Evolutionary conservation across 805 yeast species (phyloP).

Genomic region (Pichia ethanolica): DNA sequence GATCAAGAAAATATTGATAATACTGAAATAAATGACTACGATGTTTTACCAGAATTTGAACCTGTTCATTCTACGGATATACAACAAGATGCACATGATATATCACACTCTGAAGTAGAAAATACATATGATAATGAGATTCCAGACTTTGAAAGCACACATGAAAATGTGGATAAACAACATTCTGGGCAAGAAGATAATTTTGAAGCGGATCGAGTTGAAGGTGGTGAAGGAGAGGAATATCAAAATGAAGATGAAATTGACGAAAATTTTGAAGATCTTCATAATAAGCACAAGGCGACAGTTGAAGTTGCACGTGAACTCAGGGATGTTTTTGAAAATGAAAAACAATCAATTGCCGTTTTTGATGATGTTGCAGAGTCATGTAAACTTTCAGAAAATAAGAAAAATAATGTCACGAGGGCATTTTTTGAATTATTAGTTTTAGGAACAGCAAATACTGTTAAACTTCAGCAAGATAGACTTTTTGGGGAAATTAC

Average conservation of each 20-base stretch:
- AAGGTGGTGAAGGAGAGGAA: background rate
- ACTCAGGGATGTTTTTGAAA: constrained; percentile 25
- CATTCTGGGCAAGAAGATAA: no score
- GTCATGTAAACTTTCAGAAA: constrained; percentile 29
- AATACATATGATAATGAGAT: background rate
- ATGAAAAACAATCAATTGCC: background rate
- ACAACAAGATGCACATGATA: no score
- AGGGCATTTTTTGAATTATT: constrained; percentile 74
- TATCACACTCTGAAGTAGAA: background rate
- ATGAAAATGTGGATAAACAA: no score
- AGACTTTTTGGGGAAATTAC: constrained; percentile 51
- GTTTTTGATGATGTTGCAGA: constrained; percentile 13
- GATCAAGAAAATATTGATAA: background rate
- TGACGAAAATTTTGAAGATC: constrained; percentile 15
- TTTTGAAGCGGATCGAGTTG: background rate
- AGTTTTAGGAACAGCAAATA: constrained; percentile 72
- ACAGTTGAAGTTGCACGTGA: constrained; percentile 48
- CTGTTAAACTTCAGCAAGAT: constrained; percentile 55
- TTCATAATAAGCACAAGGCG: constrained; percentile 32
- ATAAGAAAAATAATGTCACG: constrained; percentile 53
- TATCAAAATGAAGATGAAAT: constrained; percentile 12
- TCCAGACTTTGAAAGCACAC: background rate
- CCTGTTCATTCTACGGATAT: no score
- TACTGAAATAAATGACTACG: background rate
- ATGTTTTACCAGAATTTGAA: no score